Evolutionary conservation across 164 flowering plant genomes (phyloP).

Genomic region (Sextonia rubra): DNA sequence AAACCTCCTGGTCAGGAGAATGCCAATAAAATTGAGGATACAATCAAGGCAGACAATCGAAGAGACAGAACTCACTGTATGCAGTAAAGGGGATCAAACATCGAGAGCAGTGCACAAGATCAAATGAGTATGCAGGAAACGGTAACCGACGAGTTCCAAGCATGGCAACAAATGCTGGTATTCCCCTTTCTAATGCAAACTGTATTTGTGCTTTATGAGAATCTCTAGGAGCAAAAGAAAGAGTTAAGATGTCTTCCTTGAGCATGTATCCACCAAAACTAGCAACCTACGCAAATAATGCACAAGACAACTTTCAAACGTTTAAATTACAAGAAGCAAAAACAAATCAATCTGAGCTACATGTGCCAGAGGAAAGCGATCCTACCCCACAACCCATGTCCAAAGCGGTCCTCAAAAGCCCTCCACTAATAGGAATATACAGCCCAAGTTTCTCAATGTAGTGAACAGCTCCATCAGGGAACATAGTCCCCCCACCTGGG

Average conservation of each 20-base stretch:
- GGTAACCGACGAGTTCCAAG: slow-evolving; percentile 97
- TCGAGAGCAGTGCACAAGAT: slow-evolving; percentile 91
- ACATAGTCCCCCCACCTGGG: slow-evolving; percentile 99
- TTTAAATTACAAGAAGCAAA: neutral
- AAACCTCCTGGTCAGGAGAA: slow-evolving; percentile 13
- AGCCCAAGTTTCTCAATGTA: slow-evolving; percentile 86
- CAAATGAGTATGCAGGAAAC: slow-evolving; percentile 91
- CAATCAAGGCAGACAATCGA: neutral
- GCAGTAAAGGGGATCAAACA: slow-evolving; percentile 97
- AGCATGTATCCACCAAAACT: slow-evolving; percentile 90
- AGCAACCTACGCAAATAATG: slow-evolving; percentile 69
- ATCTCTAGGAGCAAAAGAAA: slow-evolving; percentile 99
- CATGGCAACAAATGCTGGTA: slow-evolving; percentile 97
- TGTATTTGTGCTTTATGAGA: slow-evolving; percentile 97
- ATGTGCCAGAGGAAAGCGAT: neutral
- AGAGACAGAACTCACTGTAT: slow-evolving; percentile 60
- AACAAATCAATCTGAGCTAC: slow-evolving; percentile 2
- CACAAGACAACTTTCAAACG: no score
- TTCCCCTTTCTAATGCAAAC: slow-evolving; percentile 90
- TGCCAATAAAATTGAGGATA: neutral
- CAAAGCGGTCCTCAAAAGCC: slow-evolving; percentile 86
- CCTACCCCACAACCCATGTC: slow-evolving; percentile 99
- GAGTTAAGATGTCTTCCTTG: slow-evolving; percentile 57
- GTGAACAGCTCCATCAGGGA: slow-evolving; percentile 85
- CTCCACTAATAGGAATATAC: slow-evolving; percentile 71